Conservation (phyloP, 2,329 filamentous ascomycete genomes). For the Thermoascus crustaceus region DNA sequence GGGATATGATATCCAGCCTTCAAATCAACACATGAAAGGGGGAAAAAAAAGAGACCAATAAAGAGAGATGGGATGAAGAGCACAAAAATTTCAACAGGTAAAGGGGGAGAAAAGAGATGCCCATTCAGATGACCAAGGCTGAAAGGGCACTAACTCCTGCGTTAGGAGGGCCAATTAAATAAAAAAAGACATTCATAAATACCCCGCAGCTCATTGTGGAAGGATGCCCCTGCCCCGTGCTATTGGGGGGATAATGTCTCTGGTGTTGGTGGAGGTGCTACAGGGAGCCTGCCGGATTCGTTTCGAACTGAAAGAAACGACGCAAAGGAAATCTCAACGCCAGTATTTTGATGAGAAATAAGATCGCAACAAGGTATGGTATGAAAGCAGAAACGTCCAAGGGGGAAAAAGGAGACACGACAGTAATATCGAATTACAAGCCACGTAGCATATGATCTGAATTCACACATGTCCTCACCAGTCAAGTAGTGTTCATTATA, state of each 20-base stretch:
- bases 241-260: neutral
- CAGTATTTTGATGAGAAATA: conserved; percentile 23
- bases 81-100: conserved; percentile 14
- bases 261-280: neutral
- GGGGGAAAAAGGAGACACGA: conserved; percentile 5
- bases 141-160: no score
- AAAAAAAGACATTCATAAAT: conserved; percentile 8
- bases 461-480: conserved; percentile 19
- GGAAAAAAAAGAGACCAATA: conserved; percentile 13
- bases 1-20: conserved; percentile 30
- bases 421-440: conserved; percentile 20
- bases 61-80: conserved; percentile 9
- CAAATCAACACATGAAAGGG: conserved; percentile 12
- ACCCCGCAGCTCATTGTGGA: conserved; percentile 13
- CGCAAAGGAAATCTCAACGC: conserved; percentile 24
- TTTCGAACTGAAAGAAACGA: conserved; percentile 15
- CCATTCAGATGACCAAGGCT: no score
- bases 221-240: conserved; percentile 1
- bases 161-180: no score
- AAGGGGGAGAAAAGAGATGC: conserved; percentile 10
- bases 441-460: conserved; percentile 26
- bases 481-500: conserved; percentile 51
- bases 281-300: conserved; percentile 20
- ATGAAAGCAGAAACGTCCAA: conserved; percentile 11
- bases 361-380: conserved; percentile 18